These are phyloP conservation scores for Musa acuminata DNA, from an alignment of 176 grass and related monocot genomes.

Conservation along the genomic window DNA sequence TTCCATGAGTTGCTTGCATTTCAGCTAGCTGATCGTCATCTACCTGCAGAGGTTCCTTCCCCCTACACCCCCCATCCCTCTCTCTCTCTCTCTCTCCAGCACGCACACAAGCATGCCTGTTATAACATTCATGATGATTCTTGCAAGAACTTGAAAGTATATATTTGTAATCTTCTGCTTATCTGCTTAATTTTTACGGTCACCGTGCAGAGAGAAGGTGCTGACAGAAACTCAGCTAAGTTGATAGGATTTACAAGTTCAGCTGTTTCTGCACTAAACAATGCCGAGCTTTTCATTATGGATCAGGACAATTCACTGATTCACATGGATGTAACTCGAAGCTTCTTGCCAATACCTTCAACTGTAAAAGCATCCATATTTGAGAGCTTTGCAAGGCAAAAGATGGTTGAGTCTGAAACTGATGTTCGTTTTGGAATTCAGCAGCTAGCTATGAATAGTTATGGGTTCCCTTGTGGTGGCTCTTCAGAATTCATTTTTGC, in stretches of 20 bases:
- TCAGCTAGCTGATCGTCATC: slow-evolving; percentile 79
- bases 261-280: slow-evolving; percentile 61
- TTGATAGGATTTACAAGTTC: slow-evolving; percentile 85
- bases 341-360: slow-evolving; percentile 71
- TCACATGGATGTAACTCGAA: slow-evolving; percentile 92
- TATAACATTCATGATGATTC: not conserved
- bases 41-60: slow-evolving; percentile 49
- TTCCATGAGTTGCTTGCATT: slow-evolving; percentile 93
- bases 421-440: slow-evolving; percentile 63
- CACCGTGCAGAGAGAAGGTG: slow-evolving; percentile 58
- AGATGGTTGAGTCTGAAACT: slow-evolving; percentile 75
- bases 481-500: slow-evolving; percentile 66
- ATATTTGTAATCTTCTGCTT: slow-evolving; percentile 2
- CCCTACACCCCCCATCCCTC: not conserved
- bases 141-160: not conserved
- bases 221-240: slow-evolving; percentile 35
- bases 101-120: not conserved
- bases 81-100: not conserved
- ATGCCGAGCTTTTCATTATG: slow-evolving; percentile 57
- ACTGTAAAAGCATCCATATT: slow-evolving; percentile 78
- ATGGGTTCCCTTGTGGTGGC: slow-evolving; percentile 45
- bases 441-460: slow-evolving; percentile 55
- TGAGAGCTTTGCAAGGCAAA: slow-evolving; percentile 92
- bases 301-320: slow-evolving; percentile 34
- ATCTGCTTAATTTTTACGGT: slow-evolving; percentile 7